Evolutionary conservation across 78 protist species (phyloP), one percentile per base, ranked within the genome.

Genomic region (Guillardia theta): DNA sequence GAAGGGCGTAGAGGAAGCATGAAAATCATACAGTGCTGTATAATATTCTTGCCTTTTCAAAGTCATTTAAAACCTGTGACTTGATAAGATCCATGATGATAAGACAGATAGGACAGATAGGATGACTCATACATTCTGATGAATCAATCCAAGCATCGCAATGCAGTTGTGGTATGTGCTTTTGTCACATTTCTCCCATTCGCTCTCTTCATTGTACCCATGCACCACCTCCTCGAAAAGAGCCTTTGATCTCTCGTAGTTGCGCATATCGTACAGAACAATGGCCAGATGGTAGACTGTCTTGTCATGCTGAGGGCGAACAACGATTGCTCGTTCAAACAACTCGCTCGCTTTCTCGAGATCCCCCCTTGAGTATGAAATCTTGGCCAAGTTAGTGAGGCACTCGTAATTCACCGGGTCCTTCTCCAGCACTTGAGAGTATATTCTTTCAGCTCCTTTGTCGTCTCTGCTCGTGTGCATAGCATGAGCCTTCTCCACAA

Each of bases 381-480:
- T 70, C 83, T 70, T 70, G n/a, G 83, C 83, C 46, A 70, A 43
- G 36, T 70, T 70, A 15, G 45, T 70, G 1, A 70, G 83, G 22
- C 83, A 70, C 8, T 70, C 83, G 83, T 70, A 70, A 33, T 70
- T 12, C 83, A 70, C 83, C 5, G 83, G 83, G 41, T 70, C 83
- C 6, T 36, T 43, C 5, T 70, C 83, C 0, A 70, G 83, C 83
- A 70, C 83, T 24, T 70, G 36, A 12, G 10, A 24, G 22, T 33
- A 70, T 9, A 70, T 70, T 36, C 9, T 24, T 6, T 70, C 83
- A 36, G 83, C 83, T 2, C 83, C 45, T 70, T 24, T 70, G 33
- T 24, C 45, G 83, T 70, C 83, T 70, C 22, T 33, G 41, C 1
- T 70, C 10, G 36, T 12, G 36, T 70, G 83, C 83, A 70, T 36